These are phyloP conservation scores for Rhodotorula sp. DNA, from an alignment of 1,284 basidiomycete genomes.

Conservation along the genomic window DNA sequence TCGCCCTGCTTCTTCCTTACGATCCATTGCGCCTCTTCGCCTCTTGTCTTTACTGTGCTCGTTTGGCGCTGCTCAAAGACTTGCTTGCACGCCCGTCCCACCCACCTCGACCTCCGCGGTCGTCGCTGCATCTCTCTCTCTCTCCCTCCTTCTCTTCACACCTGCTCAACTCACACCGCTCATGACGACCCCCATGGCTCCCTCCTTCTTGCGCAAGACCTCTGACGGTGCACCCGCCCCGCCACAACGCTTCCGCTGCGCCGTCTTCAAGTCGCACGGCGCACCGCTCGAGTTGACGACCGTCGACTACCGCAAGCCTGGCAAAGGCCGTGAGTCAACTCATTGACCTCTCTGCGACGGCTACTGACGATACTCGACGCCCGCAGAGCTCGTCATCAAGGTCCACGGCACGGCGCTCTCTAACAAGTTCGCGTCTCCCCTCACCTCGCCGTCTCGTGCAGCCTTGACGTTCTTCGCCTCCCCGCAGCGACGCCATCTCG, in stretches of 20 bases:
- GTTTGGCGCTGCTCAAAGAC: neutral
- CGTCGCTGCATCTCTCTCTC: neutral
- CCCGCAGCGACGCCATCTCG: conserved; percentile 14
- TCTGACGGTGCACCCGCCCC: neutral
- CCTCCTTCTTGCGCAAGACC: neutral
- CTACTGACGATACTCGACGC: neutral
- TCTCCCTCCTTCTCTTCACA: conserved; percentile 7
- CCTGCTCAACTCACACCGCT: neutral
- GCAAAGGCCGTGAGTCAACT: neutral
- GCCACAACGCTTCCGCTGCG: conserved; percentile 8
- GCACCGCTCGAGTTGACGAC: conserved; percentile 4
- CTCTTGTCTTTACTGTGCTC: too few relatives aligned
- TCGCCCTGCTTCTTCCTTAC: neutral
- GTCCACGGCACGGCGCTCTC: conserved; percentile 14
- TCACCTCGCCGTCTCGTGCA: neutral
- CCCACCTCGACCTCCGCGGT: neutral
- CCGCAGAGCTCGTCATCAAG: conserved; percentile 13
- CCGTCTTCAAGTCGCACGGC: conserved; percentile 1
- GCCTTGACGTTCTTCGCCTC: neutral
- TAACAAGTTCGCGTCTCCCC: conserved; percentile 1
- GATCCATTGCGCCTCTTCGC: too few relatives aligned
- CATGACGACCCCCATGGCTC: neutral
- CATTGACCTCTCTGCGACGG: too few relatives aligned
- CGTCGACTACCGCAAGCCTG: conserved; percentile 18
- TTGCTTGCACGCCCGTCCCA: neutral